These are phyloP conservation scores for Naganishia sp. DNA, from an alignment of 1,284 basidiomycete species.

Conservation along the genomic window DNA sequence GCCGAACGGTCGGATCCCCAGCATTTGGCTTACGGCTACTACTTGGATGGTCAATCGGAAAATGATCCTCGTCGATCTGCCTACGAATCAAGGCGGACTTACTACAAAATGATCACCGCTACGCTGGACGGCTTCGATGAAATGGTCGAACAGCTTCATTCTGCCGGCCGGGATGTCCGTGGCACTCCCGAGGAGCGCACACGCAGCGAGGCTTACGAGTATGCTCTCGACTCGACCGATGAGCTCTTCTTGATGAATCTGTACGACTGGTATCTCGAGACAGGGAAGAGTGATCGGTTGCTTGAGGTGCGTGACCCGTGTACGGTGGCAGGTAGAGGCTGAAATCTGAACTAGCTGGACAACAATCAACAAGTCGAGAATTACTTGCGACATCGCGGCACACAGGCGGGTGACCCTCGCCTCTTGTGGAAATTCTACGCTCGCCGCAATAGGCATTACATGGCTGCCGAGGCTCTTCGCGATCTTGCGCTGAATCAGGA, in stretches of 20 bases:
- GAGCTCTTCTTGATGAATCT: conserved; percentile 91
- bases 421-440: conserved; percentile 97
- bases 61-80: conserved; percentile 64
- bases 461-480: conserved; percentile 85
- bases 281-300: conserved; percentile 80
- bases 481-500: conserved; percentile 66
- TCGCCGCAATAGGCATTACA: conserved; percentile 77
- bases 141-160: conserved; percentile 38
- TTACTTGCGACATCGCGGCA: conserved; percentile 70
- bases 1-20: conserved; percentile 78
- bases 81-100: conserved; percentile 67
- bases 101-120: conserved; percentile 80
- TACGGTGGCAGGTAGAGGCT: background rate
- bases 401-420: conserved; percentile 49
- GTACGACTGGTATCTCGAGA: conserved; percentile 88
- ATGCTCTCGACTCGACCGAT: conserved; percentile 81
- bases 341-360: conserved; percentile 15
- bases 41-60: conserved; percentile 65
- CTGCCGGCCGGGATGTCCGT: conserved; percentile 10
- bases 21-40: conserved; percentile 74
- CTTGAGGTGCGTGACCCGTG: conserved; percentile 67
- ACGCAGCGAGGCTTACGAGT: conserved; percentile 38
- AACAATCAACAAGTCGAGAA: conserved; percentile 71
- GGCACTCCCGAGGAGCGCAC: conserved; percentile 35
- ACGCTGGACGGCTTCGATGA: conserved; percentile 79